phyloP scores from a whole-genome alignment of 2,329 filamentous ascomycete genomes.

The Lachnellula hyalina region DNA sequence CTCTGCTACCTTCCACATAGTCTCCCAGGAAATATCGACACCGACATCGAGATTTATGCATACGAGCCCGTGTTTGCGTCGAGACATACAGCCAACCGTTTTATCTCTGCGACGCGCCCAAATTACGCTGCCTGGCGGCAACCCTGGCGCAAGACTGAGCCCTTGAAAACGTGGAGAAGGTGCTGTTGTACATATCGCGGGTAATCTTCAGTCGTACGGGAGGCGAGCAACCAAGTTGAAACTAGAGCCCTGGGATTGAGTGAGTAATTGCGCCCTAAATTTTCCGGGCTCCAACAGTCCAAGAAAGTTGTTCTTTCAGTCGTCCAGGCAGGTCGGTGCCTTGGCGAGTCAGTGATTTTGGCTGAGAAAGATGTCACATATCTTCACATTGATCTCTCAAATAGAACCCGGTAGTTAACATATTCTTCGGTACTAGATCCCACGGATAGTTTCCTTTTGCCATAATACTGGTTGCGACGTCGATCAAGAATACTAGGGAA shows the following conservation, averaged over 20 bases:
- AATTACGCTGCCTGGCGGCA: background rate
- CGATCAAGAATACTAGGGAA: slow-evolving; percentile 4
- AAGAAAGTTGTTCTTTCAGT: background rate
- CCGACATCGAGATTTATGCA: background rate
- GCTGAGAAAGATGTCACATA: no score
- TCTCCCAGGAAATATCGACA: background rate
- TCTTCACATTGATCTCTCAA: no score
- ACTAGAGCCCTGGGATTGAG: background rate
- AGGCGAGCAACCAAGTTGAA: background rate
- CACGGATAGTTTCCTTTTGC: background rate
- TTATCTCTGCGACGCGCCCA: no score
- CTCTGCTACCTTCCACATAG: background rate
- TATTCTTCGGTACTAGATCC: background rate
- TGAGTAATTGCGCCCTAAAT: background rate
- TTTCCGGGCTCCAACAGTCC: background rate
- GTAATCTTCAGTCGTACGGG: background rate
- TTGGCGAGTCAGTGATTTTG: no score
- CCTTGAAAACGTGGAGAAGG: background rate
- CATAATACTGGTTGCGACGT: background rate
- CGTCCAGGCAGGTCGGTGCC: background rate
- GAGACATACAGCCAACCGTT: no score
- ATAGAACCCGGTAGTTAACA: background rate
- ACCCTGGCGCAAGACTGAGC: background rate
- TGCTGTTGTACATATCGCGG: background rate
- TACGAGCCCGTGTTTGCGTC: background rate